These are phyloP conservation scores for Linanthus parryae DNA, from an alignment of 148 eudicot species.

Conservation along the genomic window DNA sequence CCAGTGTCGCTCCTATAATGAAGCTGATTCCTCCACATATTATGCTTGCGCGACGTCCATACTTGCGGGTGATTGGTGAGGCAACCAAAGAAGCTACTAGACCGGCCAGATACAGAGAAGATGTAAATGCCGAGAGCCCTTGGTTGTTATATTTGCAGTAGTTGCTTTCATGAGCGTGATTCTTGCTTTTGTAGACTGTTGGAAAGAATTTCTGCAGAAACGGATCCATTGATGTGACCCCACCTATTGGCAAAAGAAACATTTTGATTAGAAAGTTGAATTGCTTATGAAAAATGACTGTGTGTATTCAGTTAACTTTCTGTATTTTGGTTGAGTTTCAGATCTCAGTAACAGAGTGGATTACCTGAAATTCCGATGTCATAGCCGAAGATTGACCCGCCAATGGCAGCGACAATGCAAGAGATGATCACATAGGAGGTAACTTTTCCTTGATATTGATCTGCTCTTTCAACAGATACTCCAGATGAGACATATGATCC, in stretches of 20 bases:
- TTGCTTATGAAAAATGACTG: neutral
- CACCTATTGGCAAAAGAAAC: constrained; percentile 35
- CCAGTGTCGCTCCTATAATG: constrained; percentile 60
- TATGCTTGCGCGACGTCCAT: constrained; percentile 64
- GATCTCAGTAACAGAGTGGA: no score
- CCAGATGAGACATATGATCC: no score
- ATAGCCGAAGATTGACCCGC: no score
- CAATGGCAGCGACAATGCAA: neutral
- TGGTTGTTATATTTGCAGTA: constrained; percentile 94
- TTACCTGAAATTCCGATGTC: no score
- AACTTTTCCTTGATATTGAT: no score
- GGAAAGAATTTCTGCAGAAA: constrained; percentile 69
- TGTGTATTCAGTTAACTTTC: neutral
- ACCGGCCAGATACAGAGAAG: constrained; percentile 84
- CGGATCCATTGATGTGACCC: constrained; percentile 86
- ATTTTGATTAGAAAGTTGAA: neutral
- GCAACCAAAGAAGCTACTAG: constrained; percentile 63
- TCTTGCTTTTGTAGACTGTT: constrained; percentile 45
- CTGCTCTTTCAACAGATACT: no score
- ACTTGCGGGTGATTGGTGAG: constrained; percentile 58
- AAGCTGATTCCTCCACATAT: constrained; percentile 74
- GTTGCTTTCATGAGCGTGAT: constrained; percentile 57
- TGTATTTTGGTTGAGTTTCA: neutral
- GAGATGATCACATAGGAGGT: neutral
- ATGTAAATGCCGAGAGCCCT: constrained; percentile 78